Conservation (phyloP, 495 filamentous ascomycete species). For the Neurospora sp. region DNA sequence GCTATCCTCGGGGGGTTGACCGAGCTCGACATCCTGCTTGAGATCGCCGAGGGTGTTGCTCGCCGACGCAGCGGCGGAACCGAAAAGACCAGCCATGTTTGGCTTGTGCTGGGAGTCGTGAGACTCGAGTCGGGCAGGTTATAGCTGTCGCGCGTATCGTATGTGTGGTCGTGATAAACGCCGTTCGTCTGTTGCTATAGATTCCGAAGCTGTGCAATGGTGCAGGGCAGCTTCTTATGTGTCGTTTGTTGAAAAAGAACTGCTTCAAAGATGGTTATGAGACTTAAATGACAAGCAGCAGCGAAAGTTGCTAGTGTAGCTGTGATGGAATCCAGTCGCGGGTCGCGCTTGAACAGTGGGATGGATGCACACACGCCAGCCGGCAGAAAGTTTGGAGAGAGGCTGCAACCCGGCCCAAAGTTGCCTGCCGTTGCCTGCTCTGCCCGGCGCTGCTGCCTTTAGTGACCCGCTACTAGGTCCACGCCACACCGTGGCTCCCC, state of each 20-base stretch:
- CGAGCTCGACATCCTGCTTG: conserved; percentile 74
- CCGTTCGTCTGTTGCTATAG: not conserved
- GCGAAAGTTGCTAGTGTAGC: not conserved
- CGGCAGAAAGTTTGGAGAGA: not conserved
- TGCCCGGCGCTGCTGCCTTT: not conserved
- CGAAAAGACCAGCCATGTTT: conserved; percentile 62
- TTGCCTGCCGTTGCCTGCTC: not conserved
- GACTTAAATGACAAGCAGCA: not conserved
- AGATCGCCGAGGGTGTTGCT: conserved; percentile 80
- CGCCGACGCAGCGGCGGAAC: conserved; percentile 34
- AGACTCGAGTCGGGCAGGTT: not conserved
- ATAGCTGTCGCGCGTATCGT: not conserved
- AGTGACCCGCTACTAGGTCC: not conserved
- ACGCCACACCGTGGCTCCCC: not conserved
- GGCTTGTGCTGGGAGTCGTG: not conserved
- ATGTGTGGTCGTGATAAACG: not conserved
- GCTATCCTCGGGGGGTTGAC: conserved; percentile 69
- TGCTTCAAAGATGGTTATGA: not conserved
- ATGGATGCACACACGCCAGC: not conserved
- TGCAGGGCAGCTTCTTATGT: not conserved
- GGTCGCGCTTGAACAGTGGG: not conserved
- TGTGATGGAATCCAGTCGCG: not conserved
- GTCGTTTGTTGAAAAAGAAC: not conserved
- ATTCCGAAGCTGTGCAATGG: not conserved
- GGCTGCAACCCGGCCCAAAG: not conserved